These are phyloP conservation scores for Aureobasidium namibiae DNA, from an alignment of 2,329 filamentous ascomycete species.

Conservation along the genomic window DNA sequence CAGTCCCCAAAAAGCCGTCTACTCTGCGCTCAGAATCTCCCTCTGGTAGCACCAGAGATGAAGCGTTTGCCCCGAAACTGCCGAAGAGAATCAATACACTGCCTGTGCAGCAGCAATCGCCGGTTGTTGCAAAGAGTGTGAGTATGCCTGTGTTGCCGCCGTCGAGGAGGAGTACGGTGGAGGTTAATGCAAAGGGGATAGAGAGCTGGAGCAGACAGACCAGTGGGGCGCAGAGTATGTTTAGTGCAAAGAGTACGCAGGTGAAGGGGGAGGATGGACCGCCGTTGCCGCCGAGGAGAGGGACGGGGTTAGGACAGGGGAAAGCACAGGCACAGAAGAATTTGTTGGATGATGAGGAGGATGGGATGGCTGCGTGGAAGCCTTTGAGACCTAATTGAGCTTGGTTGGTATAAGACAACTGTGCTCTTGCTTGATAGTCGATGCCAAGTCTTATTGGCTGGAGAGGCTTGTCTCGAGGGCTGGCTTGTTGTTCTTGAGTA, in stretches of 20 bases:
- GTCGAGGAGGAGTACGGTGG: background rate
- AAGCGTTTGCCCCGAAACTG: conserved; percentile 15
- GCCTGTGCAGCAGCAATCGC: background rate
- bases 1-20: conserved; percentile 27
- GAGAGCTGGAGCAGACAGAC: background rate
- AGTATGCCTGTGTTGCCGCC: conserved; percentile 11
- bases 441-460: background rate
- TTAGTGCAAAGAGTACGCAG: background rate
- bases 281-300: conserved; percentile 19
- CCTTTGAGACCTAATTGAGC: conserved; percentile 21
- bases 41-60: conserved; percentile 14
- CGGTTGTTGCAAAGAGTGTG: background rate
- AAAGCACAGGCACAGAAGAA: background rate
- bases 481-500: too few relatives aligned
- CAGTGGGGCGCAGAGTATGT: too few relatives aligned
- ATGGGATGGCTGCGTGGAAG: conserved; percentile 23
- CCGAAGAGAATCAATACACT: conserved; percentile 17
- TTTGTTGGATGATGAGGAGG: conserved; percentile 24
- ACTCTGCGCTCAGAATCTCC: conserved; percentile 22
- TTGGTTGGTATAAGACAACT: background rate
- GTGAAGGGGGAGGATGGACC: conserved; percentile 15
- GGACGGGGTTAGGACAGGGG: background rate
- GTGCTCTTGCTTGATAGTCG: background rate
- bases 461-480: too few relatives aligned
- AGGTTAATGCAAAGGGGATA: background rate